These are phyloP conservation scores for Gelatoporia subvermispora DNA, from an alignment of 768 basidiomycete genomes.

Conservation along the genomic window DNA sequence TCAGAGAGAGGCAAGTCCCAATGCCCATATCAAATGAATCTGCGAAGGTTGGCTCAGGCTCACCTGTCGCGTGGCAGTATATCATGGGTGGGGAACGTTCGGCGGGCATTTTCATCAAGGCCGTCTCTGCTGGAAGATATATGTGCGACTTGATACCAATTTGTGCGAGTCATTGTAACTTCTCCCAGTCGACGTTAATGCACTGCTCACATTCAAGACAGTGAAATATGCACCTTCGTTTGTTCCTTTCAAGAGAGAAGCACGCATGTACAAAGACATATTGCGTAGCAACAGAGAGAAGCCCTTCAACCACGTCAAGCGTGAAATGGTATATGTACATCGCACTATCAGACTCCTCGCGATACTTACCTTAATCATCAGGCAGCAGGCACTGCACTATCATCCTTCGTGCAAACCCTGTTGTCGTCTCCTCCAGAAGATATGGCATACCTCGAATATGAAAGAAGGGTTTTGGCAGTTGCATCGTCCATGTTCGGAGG, in stretches of 20 bases:
- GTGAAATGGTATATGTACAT: constrained; percentile 11
- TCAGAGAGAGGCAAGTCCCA: constrained; percentile 5
- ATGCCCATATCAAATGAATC: too few relatives aligned
- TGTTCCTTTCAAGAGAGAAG: constrained; percentile 23
- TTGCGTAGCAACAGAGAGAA: constrained; percentile 7
- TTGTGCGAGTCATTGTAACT: constrained; percentile 1
- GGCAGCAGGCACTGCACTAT: constrained; percentile 10
- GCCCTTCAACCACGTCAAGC: constrained; percentile 19
- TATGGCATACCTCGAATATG: neutral
- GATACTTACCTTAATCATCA: neutral
- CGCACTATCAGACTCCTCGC: too few relatives aligned
- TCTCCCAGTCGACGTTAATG: neutral
- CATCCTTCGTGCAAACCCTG: constrained; percentile 12
- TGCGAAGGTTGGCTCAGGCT: neutral
- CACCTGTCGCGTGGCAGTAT: constrained; percentile 30
- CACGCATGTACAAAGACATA: constrained; percentile 8
- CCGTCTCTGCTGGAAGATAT: constrained; percentile 35
- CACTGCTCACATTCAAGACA: constrained; percentile 6
- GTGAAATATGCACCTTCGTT: constrained; percentile 19
- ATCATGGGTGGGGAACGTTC: constrained; percentile 36
- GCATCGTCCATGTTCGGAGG: constrained; percentile 9
- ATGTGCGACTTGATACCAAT: constrained; percentile 26
- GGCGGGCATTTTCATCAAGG: constrained; percentile 25
- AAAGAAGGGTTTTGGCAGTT: constrained; percentile 5
- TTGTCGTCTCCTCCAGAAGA: constrained; percentile 20